A percentile compares a stretch with the other conserved stretches of the same genome.
Evolutionary conservation across 306 rosid genomes (phyloP).

Genomic region (Cicer bijugum): DNA sequence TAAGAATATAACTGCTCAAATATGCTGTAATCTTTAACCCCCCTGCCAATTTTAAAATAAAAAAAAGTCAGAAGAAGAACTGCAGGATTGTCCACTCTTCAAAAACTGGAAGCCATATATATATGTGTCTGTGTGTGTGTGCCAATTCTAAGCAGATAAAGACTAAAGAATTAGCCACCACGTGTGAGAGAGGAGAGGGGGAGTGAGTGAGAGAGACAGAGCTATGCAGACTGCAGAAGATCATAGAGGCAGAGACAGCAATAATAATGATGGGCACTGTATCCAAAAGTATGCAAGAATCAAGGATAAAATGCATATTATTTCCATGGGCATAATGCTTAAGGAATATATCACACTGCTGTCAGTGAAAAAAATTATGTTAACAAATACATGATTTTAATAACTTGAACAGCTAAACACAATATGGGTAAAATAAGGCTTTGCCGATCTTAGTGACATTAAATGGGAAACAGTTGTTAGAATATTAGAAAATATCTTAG

Average conservation of each 20-base stretch:
- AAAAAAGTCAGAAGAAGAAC: background rate
- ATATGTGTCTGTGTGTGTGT: no score
- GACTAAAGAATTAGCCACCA: background rate
- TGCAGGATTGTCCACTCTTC: background rate
- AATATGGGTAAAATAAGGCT: constrained; percentile 3
- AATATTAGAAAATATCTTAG: no score
- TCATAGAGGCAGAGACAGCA: constrained; percentile 12
- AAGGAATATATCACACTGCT: background rate
- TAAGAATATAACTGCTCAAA: background rate
- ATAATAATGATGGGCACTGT: background rate
- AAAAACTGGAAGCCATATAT: no score
- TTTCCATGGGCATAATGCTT: background rate
- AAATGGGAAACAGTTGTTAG: background rate
- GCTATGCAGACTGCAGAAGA: background rate
- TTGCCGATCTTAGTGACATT: background rate
- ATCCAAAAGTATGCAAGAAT: background rate
- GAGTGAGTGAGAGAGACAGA: background rate
- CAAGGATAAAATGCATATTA: background rate
- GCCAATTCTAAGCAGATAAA: background rate
- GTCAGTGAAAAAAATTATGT: background rate
- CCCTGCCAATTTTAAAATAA: background rate
- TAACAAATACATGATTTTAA: background rate
- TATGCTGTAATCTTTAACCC: background rate
- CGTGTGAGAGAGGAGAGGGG: background rate
- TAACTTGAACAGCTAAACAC: constrained; percentile 3